Evolutionary conservation across 2,329 filamentous ascomycete genomes (phyloP), one percentile per base, ranked within the genome.

Genomic region (Didymella lethalis): DNA sequence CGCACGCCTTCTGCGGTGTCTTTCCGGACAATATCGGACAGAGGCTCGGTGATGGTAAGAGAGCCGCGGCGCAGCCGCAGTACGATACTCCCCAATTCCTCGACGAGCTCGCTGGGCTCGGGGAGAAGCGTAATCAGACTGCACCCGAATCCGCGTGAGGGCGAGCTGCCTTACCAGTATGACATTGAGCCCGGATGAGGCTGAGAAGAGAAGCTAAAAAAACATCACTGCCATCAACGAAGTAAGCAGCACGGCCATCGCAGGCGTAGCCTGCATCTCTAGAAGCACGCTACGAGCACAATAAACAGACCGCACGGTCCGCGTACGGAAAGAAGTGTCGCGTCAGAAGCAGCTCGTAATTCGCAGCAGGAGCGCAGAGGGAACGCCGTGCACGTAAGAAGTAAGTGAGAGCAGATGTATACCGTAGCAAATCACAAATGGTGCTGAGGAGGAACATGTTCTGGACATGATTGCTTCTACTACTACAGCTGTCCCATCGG

Each of bases 141-240:
- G 29, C 66, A 64, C 45, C 59, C 57, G 4, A 69, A 63, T 48
- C 68, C 73, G 4, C 64, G 64, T 14, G 51, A 57, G 45, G 73
- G 72, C 18, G 72, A 75, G 5, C 46, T 75, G 49, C 75, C 75
- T 26, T 77, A 77, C 59, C 60, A 73, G 48, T 75, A 72, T 59
- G 56, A 64, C 10, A 63, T 67, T 29, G 63, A 69, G 28, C 63
- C 57, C 45, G 66, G 64, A 18, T 68, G 64, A 70, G 38, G 12
- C 23, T 23, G 23, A 25, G 23, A 36, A 10, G 23, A n/a, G 7
- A 5, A 32, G 11, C 5, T 7, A 1, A 10, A 36, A 36, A 20
- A 29, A 28, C 28, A 40, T 25, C 6, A 36, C 26, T 7, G 8
- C 11, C 29, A 36, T 29, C 23, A 23, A 36, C 8, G 10, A 23